Percentiles rank a stretch among this genome's conserved stretches.
phyloP scores from a whole-genome alignment of 1,139 yeast genomes.

The Kodamaea plutei region DNA sequence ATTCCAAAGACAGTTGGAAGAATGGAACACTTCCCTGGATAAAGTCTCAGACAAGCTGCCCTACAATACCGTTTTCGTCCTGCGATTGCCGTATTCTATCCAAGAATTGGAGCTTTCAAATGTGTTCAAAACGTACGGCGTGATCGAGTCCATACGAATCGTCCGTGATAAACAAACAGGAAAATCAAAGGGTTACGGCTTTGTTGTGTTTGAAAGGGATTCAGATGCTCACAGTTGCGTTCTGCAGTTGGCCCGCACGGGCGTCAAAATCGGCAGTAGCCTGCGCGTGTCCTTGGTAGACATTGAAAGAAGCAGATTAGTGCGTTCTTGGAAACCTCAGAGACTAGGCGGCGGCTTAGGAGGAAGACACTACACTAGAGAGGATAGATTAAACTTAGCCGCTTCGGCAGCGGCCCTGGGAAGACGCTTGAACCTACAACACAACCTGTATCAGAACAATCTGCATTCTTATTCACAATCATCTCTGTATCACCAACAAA shows the following conservation, averaged over 20 bases:
- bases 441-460: slow-evolving; percentile 11
- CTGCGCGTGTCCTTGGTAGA: slow-evolving; percentile 63
- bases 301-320: slow-evolving; percentile 76
- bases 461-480: neutral
- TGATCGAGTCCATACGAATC: slow-evolving; percentile 62
- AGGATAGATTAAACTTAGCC: slow-evolving; percentile 37
- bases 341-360: slow-evolving; percentile 66
- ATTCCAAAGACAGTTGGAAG: slow-evolving; percentile 32
- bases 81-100: slow-evolving; percentile 61
- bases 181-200: slow-evolving; percentile 79
- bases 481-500: neutral
- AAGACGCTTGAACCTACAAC: slow-evolving; percentile 24
- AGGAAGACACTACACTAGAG: slow-evolving; percentile 48
- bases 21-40: slow-evolving; percentile 31
- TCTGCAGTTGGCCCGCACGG: slow-evolving; percentile 54
- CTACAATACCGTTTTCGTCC: slow-evolving; percentile 70
- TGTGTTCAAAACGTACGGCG: slow-evolving; percentile 63
- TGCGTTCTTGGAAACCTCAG: slow-evolving; percentile 77
- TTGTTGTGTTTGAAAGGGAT: slow-evolving; percentile 64
- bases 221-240: slow-evolving; percentile 56
- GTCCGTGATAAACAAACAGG: slow-evolving; percentile 57
- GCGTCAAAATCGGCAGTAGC: slow-evolving; percentile 29
- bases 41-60: slow-evolving; percentile 67
- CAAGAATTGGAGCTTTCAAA: slow-evolving; percentile 68
- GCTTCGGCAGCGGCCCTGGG: slow-evolving; percentile 54